Evolutionary conservation across 2,329 filamentous ascomycete species (phyloP).

Genomic region (Alternaria gaisen): DNA sequence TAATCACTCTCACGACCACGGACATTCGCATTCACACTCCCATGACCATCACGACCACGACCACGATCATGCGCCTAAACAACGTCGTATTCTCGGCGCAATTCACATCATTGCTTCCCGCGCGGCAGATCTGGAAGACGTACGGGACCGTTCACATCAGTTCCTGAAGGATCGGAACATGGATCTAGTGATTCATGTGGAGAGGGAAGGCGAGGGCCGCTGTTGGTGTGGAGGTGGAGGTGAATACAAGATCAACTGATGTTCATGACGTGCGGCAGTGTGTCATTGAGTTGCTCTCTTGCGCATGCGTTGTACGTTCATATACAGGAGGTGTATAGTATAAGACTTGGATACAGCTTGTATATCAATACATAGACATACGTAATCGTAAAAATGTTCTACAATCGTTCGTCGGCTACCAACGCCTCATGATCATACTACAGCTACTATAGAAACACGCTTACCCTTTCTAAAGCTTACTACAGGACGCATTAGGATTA

Average conservation of each 20-base stretch:
- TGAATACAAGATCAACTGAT: constrained; percentile 12
- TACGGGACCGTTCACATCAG: constrained; percentile 76
- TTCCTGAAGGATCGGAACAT: constrained; percentile 77
- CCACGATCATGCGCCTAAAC: constrained; percentile 43
- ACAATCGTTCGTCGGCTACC: neutral
- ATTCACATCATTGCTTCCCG: constrained; percentile 84
- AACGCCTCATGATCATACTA: neutral
- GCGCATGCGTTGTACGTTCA: neutral
- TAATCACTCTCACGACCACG: constrained; percentile 34
- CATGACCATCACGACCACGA: constrained; percentile 38
- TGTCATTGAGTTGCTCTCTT: neutral
- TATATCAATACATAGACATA: neutral
- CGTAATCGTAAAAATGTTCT: neutral
- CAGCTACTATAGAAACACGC: neutral
- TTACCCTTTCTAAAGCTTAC: neutral
- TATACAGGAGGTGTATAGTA: neutral
- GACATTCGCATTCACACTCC: constrained; percentile 10
- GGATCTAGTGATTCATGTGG: constrained; percentile 86
- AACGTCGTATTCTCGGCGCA: constrained; percentile 73
- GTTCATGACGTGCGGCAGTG: neutral
- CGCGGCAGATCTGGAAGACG: constrained; percentile 80
- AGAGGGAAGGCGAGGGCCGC: constrained; percentile 77
- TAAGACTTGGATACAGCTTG: neutral
- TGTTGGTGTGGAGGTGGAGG: constrained; percentile 68
- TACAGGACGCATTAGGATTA: neutral